Conservation (phyloP, 306 rosid species). For the Pterocarpus macrocarpus region DNA sequence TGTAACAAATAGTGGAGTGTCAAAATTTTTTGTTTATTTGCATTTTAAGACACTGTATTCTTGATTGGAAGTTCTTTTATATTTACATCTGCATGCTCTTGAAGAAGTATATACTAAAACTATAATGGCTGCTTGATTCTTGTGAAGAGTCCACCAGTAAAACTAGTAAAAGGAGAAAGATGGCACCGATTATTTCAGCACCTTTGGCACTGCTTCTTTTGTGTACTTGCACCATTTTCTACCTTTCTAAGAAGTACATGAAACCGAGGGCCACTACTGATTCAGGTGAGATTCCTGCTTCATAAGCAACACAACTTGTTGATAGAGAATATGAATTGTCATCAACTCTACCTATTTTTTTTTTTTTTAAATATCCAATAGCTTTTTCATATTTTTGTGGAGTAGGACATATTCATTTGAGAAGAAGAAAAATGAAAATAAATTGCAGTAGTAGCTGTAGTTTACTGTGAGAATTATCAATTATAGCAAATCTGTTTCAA, state of each 20-base stretch:
- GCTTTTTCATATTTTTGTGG: too few species aligned
- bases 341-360: neutral
- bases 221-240: conserved; percentile 20
- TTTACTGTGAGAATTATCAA: neutral
- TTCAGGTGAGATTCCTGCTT: conserved; percentile 30
- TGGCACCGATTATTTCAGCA: conserved; percentile 25
- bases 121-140: neutral
- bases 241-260: conserved; percentile 34
- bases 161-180: conserved; percentile 17
- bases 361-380: too few species aligned
- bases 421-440: neutral
- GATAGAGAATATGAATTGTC: neutral
- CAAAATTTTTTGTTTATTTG: neutral
- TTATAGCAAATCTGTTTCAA: neutral
- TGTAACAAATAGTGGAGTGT: neutral
- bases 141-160: conserved; percentile 29
- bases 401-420: neutral
- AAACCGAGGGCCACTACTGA: neutral
- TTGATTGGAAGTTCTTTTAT: conserved; percentile 18
- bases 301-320: conserved; percentile 13
- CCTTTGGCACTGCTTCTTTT: conserved; percentile 30
- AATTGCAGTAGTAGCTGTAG: neutral
- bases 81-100: neutral
- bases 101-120: neutral
- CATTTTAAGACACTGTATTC: neutral